phyloP scores from a whole-genome alignment of 2,329 filamentous ascomycete genomes.

The Dissoconium aciculare region DNA sequence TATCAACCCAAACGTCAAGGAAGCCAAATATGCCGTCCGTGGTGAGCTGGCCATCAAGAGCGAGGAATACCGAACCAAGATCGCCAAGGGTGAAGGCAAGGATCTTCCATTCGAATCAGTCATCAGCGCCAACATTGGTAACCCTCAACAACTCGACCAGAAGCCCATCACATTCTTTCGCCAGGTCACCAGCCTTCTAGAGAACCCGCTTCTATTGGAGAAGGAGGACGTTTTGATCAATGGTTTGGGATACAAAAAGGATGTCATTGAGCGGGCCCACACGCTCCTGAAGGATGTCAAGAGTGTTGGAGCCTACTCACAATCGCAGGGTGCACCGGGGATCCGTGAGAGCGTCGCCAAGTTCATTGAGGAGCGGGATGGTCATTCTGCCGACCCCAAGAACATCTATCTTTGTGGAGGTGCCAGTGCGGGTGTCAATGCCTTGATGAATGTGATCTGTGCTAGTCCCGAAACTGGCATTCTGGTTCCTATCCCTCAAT shows the following conservation, averaged over 20 bases:
- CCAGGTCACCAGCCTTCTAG: slow-evolving; percentile 81
- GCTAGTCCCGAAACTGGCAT: slow-evolving; percentile 62
- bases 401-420: slow-evolving; percentile 84
- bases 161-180: slow-evolving; percentile 99
- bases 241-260: slow-evolving; percentile 69
- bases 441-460: slow-evolving; percentile 79
- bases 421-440: slow-evolving; percentile 89
- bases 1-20: slow-evolving; percentile 80
- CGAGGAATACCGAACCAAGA: slow-evolving; percentile 68
- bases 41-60: slow-evolving; percentile 90
- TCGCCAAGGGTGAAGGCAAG: slow-evolving; percentile 44
- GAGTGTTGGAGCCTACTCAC: slow-evolving; percentile 91
- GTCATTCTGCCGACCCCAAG: slow-evolving; percentile 63
- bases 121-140: slow-evolving; percentile 96
- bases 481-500: slow-evolving; percentile 91
- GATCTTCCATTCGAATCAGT: slow-evolving; percentile 73
- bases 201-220: slow-evolving; percentile 75
- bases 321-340: slow-evolving; percentile 72
- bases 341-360: slow-evolving; percentile 82
- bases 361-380: slow-evolving; percentile 82
- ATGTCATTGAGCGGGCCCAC: slow-evolving; percentile 73
- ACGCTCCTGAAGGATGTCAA: slow-evolving; percentile 68
- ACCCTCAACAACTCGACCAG: slow-evolving; percentile 96
- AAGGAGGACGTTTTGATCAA: slow-evolving; percentile 65
- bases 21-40: slow-evolving; percentile 89